These are phyloP conservation scores for Nothophaeocryptopus gaeumannii DNA, from an alignment of 2,329 filamentous ascomycete species.

Conservation along the genomic window DNA sequence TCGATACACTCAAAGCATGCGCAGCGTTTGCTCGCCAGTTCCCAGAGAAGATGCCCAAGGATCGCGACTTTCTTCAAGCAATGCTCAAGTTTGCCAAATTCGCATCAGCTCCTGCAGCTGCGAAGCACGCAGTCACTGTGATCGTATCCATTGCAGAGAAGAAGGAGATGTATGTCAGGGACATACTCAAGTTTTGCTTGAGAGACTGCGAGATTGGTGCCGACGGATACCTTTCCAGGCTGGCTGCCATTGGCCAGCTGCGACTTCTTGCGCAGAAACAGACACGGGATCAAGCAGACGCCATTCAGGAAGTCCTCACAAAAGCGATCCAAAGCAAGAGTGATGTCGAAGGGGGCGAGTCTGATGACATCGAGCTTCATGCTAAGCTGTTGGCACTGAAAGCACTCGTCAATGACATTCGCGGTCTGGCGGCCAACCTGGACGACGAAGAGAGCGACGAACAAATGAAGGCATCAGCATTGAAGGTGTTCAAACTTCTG, in stretches of 20 bases:
- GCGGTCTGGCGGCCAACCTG: conserved; percentile 49
- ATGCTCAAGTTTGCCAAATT: conserved; percentile 80
- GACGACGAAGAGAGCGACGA: conserved; percentile 36
- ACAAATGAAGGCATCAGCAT: conserved; percentile 43
- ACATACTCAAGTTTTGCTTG: conserved; percentile 73
- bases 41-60: conserved; percentile 75
- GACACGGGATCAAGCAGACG: conserved; percentile 65
- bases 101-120: conserved; percentile 74
- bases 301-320: conserved; percentile 75
- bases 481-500: conserved; percentile 74
- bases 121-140: conserved; percentile 92
- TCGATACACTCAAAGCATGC: conserved; percentile 90
- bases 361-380: conserved; percentile 70
- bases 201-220: conserved; percentile 71
- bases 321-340: conserved; percentile 66
- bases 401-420: conserved; percentile 79
- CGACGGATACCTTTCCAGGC: conserved; percentile 69
- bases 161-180: conserved; percentile 81
- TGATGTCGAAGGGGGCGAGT: conserved; percentile 42
- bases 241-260: conserved; percentile 70
- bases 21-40: conserved; percentile 87
- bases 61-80: conserved; percentile 76
- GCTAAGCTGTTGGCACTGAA: conserved; percentile 82
- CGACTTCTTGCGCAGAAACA: conserved; percentile 71
- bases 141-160: conserved; percentile 73